A percentile compares a stretch with the other conserved stretches of the same genome.
These are phyloP conservation scores for Malassezia japonica DNA, from an alignment of 1,284 basidiomycete species.

Conservation along the genomic window DNA sequence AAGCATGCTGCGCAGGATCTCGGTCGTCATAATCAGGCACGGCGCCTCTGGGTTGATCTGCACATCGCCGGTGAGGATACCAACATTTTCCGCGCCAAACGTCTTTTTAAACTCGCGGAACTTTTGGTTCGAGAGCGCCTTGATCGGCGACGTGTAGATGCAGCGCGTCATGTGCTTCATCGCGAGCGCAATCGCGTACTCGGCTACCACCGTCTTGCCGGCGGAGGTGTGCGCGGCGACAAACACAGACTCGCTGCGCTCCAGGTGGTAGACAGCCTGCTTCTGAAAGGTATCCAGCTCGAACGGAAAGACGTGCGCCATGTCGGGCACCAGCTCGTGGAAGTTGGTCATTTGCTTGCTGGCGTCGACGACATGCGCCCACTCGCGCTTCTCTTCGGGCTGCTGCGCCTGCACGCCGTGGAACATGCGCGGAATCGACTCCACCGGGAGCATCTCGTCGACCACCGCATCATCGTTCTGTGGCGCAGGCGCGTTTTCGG, in stretches of 20 bases:
- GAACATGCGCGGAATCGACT: slow-evolving; percentile 25
- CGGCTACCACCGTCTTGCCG: slow-evolving; percentile 98
- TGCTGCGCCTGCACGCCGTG: slow-evolving; percentile 14
- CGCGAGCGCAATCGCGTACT: slow-evolving; percentile 94
- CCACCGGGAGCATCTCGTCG: slow-evolving; percentile 41
- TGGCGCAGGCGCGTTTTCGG: slow-evolving; percentile 3
- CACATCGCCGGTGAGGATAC: slow-evolving; percentile 95
- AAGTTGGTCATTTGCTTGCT: slow-evolving; percentile 82
- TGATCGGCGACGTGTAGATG: slow-evolving; percentile 98
- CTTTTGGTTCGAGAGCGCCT: slow-evolving; percentile 97
- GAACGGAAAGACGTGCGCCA: slow-evolving; percentile 73
- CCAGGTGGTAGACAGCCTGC: slow-evolving; percentile 93
- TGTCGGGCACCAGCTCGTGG: slow-evolving; percentile 72
- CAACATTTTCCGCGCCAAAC: slow-evolving; percentile 81
- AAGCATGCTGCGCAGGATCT: slow-evolving; percentile 90
- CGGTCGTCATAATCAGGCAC: slow-evolving; percentile 82
- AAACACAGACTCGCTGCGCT: slow-evolving; percentile 95
- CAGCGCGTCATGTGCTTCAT: slow-evolving; percentile 97
- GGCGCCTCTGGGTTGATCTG: slow-evolving; percentile 98
- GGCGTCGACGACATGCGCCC: slow-evolving; percentile 94
- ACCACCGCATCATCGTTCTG: slow-evolving; percentile 29
- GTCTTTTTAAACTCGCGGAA: slow-evolving; percentile 97
- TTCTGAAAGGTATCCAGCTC: slow-evolving; percentile 87
- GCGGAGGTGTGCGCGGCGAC: slow-evolving; percentile 98
- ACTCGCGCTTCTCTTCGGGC: slow-evolving; percentile 64